Base-by-base conservation (phyloP, 1,284 basidiomycete species). In the Hortiboletus rubellus region DNA sequence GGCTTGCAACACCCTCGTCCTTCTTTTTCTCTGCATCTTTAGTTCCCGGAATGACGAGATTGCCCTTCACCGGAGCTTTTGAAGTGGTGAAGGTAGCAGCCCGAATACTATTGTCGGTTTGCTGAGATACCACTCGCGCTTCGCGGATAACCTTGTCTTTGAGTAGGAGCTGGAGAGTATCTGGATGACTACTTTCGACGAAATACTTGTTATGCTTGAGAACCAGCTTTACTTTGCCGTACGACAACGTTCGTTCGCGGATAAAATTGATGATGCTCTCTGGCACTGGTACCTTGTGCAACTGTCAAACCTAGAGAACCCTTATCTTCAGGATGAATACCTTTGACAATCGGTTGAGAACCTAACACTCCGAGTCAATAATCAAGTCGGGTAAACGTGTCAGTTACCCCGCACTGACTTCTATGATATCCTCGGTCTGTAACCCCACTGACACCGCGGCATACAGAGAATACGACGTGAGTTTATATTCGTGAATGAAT, bases 401-500 rank as follows among this genome's bases (percentile, higher is more conserved):
- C 34, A 57, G 54, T 62, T 57, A 62, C 58, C 52, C 60, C 63
- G 62, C 62, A 85, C 84, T 71, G 72, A 95, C 97, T 80, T 96
- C 94, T 74, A 99, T 98, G 67, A 99, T 99, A 73, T 99, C 96
- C 69, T 96, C 90, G 5, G 97, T 99, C 72, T 98, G 94, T 38
- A 99, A 79, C 24, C 97, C 97, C 57, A 99, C 97, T 15, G 96
- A 98, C 60, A 99, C 96, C 54, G 97, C 97, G 52, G 97, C 97
- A 75, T 99, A 98, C 31, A 99, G 82, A 27, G 96, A 98, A 74
- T 98, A 97, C 46, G 96, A 91, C 50, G 96, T 98, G 68, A 99
- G 87, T 76, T 97, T 95, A 83, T 98, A 99, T 80, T 99, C 97
- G 77, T 99, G 97, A 61, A 99, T 96, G 76, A 97, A 93, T 36